phyloP scores from a whole-genome alignment of 2,329 filamentous ascomycete species.

The Coniella vitis region DNA sequence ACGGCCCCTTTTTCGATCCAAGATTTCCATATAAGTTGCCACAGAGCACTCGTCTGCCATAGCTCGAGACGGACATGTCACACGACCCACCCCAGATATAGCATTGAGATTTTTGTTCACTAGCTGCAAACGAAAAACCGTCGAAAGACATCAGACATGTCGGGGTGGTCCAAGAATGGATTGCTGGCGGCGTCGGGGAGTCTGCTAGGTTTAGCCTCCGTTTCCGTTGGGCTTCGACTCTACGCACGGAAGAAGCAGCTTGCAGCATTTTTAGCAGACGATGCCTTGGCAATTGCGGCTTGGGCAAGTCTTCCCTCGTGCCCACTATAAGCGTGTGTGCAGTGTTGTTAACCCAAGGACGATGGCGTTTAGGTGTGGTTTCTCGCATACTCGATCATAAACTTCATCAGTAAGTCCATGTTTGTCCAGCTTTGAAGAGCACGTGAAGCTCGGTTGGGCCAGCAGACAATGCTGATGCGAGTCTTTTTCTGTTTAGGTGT shows the following conservation, averaged over 20 bases:
- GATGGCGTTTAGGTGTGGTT: background rate
- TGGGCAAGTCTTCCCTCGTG: background rate
- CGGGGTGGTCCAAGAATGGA: conserved; percentile 12
- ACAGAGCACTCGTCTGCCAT: too few relatives aligned
- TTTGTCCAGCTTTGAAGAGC: background rate
- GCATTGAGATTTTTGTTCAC: too few relatives aligned
- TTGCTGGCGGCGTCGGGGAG: conserved; percentile 7
- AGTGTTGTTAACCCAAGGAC: background rate
- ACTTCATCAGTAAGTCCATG: conserved; percentile 1
- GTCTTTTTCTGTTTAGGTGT: too few relatives aligned
- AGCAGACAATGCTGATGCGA: too few relatives aligned
- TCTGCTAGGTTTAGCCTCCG: conserved; percentile 10
- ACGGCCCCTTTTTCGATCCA: too few relatives aligned
- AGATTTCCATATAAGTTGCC: too few relatives aligned
- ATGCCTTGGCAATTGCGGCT: conserved; percentile 17
- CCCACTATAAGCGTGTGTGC: background rate
- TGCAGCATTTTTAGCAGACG: conserved; percentile 15
- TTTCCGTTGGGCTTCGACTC: conserved; percentile 17
- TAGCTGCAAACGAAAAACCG: too few relatives aligned
- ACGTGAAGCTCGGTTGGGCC: too few relatives aligned
- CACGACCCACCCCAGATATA: too few relatives aligned
- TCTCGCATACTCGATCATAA: background rate
- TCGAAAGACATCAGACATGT: conserved; percentile 12
- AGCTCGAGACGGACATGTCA: too few relatives aligned
- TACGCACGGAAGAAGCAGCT: conserved; percentile 13